Conservation (phyloP, 208 protist genomes). For the Naegleria fowleri region DNA sequence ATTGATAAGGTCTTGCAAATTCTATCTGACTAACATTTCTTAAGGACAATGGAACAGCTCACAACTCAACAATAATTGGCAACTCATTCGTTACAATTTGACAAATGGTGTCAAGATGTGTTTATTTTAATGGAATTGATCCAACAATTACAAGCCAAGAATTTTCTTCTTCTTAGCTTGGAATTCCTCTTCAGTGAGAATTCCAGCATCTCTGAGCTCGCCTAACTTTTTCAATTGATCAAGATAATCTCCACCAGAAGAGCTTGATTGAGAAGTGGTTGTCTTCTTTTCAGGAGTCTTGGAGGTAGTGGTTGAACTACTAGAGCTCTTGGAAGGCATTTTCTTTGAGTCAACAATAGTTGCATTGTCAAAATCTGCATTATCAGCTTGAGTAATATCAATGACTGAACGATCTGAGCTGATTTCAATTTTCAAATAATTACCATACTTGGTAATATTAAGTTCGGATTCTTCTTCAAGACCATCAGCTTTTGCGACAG, state of each 20-base stretch:
- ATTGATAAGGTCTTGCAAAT: background rate
- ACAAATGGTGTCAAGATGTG: too few species aligned
- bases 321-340: background rate
- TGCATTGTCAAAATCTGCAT: background rate
- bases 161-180: constrained; percentile 11
- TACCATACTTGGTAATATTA: background rate
- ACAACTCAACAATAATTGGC: too few species aligned
- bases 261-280: background rate
- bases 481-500: background rate
- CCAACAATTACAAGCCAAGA: background rate
- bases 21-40: too few species aligned
- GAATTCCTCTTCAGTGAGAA: constrained; percentile 25
- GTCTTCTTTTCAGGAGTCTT: background rate
- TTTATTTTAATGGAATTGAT: too few species aligned
- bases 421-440: background rate
- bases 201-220: background rate
- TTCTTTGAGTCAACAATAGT: constrained; percentile 1
- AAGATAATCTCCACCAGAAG: background rate
- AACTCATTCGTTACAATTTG: too few species aligned
- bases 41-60: too few species aligned
- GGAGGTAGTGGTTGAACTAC: background rate
- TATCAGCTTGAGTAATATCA: background rate
- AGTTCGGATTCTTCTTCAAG: background rate
- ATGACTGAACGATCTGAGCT: background rate
- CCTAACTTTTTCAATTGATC: constrained; percentile 4